Percentiles rank a stretch among this genome's conserved stretches.
These are phyloP conservation scores for Primulina tabacum DNA, from an alignment of 257 asterid species.

Conservation along the genomic window DNA sequence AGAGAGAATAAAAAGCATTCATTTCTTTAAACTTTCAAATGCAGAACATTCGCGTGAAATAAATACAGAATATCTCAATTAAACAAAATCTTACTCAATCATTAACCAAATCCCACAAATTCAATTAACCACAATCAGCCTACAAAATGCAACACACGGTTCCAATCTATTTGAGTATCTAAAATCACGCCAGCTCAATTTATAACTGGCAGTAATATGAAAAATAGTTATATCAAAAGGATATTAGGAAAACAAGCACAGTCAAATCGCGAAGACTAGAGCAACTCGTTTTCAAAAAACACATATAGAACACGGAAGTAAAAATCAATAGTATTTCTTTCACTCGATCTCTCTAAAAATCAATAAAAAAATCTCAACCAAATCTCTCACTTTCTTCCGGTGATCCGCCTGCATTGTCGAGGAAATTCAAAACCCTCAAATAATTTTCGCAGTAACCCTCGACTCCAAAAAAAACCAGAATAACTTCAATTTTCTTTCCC, in stretches of 20 bases:
- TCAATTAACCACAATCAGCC: constrained; percentile 10
- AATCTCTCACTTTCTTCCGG: constrained; percentile 40
- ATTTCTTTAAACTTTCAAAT: neutral
- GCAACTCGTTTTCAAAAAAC: neutral
- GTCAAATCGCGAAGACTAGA: neutral
- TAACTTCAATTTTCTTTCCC: neutral
- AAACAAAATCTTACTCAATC: neutral
- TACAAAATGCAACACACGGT: neutral
- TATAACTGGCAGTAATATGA: neutral
- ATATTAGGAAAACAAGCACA: neutral
- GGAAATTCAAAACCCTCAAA: constrained; percentile 15
- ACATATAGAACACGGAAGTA: neutral
- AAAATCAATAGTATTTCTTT: neutral
- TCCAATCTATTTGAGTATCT: neutral
- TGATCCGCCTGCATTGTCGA: constrained; percentile 47
- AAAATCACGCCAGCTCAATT: constrained; percentile 2
- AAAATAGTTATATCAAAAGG: neutral
- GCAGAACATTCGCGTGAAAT: neutral
- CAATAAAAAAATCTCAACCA: neutral
- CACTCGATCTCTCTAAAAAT: neutral
- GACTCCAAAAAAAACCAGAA: neutral
- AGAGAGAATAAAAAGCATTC: constrained; percentile 13
- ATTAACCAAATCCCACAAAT: neutral
- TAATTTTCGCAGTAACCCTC: constrained; percentile 3
- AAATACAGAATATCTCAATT: neutral